A percentile compares a stretch with the other conserved stretches of the same genome.
These are phyloP conservation scores for Urochloa ruziziensis DNA, from an alignment of 176 grass and related monocot species.

Conservation along the genomic window DNA sequence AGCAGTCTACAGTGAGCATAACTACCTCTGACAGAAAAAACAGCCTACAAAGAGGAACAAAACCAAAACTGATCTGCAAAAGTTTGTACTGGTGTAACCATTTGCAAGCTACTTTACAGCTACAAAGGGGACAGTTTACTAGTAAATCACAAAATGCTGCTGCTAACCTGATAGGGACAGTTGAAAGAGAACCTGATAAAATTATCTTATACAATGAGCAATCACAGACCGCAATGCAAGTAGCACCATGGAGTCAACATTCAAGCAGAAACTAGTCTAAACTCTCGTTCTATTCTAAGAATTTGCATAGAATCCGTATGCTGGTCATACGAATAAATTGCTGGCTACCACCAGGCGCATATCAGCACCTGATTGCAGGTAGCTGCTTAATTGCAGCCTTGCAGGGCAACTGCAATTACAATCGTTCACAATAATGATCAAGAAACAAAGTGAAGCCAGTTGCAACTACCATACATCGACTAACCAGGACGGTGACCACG, in stretches of 20 bases:
- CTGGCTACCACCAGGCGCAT: background rate
- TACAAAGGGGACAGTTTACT: background rate
- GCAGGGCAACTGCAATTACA: background rate
- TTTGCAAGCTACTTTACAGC: slow-evolving; percentile 7
- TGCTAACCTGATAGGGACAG: background rate
- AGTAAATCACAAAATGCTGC: background rate
- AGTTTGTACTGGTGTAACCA: background rate
- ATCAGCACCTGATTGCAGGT: background rate
- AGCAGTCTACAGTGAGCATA: background rate
- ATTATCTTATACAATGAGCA: background rate
- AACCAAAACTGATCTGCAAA: slow-evolving; percentile 1
- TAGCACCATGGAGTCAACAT: background rate
- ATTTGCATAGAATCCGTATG: background rate
- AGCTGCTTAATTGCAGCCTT: background rate
- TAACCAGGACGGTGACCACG: background rate
- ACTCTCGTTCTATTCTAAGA: background rate
- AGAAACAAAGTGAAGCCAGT: background rate
- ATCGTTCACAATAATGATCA: background rate
- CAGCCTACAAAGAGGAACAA: background rate
- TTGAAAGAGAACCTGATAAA: background rate
- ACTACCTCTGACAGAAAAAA: background rate
- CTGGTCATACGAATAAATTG: background rate
- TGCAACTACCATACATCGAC: background rate
- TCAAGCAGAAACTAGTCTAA: slow-evolving; percentile 3
- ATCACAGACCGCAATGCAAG: background rate